Percentiles rank a stretch among this genome's conserved stretches.
Conservation (phyloP, 169 alveolate genomes). For the Cryptosporidium viatorum region DNA sequence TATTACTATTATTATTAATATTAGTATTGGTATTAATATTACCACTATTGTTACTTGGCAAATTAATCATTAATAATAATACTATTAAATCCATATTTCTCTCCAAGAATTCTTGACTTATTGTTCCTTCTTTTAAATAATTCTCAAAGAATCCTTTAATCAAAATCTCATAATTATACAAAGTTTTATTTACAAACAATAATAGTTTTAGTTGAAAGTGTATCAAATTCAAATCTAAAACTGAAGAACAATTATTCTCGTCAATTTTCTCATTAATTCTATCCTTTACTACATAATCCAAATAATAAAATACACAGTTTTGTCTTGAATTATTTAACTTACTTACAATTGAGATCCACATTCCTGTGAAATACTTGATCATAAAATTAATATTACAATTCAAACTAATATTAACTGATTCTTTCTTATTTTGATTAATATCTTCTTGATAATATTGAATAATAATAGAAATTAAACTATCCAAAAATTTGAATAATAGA, state of each 20-base stretch:
- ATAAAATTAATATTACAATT: not conserved
- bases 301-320: slow-evolving; percentile 15
- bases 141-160: not conserved
- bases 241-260: not conserved
- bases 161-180: slow-evolving; percentile 7
- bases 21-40: too few species aligned
- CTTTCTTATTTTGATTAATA: not conserved
- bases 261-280: not conserved
- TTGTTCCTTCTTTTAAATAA: not conserved
- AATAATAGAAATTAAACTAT: slow-evolving; percentile 7
- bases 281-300: not conserved
- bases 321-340: not conserved
- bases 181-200: slow-evolving; percentile 24
- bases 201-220: slow-evolving; percentile 8
- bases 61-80: slow-evolving; percentile 2
- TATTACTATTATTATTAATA: too few species aligned
- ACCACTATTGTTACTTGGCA: too few species aligned
- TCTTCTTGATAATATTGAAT: not conserved
- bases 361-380: not conserved
- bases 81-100: slow-evolving; percentile 30
- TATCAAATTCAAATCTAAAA: not conserved
- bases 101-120: not conserved
- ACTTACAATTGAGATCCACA: slow-evolving; percentile 25
- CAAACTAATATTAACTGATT: too few species aligned
- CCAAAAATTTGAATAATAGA: slow-evolving; percentile 31